A percentile compares a stretch with the other conserved stretches of the same genome.
Conservation (phyloP, 1,284 basidiomycete species). For the Sanghuangporus sanghuang region DNA sequence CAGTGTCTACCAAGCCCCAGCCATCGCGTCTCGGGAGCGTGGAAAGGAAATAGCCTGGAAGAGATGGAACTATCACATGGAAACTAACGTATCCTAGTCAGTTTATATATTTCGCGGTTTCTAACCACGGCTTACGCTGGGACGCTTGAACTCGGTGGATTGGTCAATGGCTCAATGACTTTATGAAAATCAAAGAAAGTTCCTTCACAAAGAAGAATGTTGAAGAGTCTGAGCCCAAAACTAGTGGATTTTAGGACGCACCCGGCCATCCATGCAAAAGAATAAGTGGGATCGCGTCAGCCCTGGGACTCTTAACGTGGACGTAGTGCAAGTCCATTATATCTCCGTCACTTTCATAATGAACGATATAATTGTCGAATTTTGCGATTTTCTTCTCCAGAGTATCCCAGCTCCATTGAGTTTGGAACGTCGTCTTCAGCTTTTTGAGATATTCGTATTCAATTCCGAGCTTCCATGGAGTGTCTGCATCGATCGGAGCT, state of each 20-base stretch:
- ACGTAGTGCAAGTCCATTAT: conserved; percentile 21
- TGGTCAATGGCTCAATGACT: conserved; percentile 21
- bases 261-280: conserved; percentile 25
- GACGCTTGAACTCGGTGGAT: conserved; percentile 18
- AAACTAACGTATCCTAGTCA: conserved; percentile 17
- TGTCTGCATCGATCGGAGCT: conserved; percentile 14
- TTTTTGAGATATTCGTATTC: conserved; percentile 17
- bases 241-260: not conserved
- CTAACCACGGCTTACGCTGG: conserved; percentile 20
- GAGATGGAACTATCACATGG: conserved; percentile 23
- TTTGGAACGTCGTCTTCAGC: conserved; percentile 16
- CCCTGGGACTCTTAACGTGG: conserved; percentile 19
- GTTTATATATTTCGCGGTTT: not conserved
- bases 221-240: not conserved
- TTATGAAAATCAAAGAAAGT: conserved; percentile 26
- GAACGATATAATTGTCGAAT: conserved; percentile 19
- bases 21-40: conserved; percentile 19
- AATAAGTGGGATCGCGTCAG: conserved; percentile 22
- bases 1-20: conserved; percentile 21
- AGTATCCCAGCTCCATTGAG: conserved; percentile 16
- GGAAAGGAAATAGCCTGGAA: conserved; percentile 24
- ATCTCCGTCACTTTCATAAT: conserved; percentile 17
- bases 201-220: conserved; percentile 9
- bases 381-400: conserved; percentile 14
- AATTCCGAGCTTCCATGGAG: conserved; percentile 19